Evolutionary conservation across 805 yeast species (phyloP).

Genomic region (Metschnikowia bowlesiae): DNA sequence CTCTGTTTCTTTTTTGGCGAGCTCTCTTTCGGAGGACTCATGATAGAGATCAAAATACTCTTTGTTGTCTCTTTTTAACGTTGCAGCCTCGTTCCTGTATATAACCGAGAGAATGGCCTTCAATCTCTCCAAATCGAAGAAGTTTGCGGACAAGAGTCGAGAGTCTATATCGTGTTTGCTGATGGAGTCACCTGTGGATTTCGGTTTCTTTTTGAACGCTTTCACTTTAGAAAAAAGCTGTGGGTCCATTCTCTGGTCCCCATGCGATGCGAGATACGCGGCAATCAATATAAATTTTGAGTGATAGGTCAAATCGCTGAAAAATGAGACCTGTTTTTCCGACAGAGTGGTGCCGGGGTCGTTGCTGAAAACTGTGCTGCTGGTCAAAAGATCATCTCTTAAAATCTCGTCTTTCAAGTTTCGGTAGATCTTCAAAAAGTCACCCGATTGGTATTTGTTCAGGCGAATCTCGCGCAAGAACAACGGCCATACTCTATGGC

Average conservation of each 20-base stretch:
- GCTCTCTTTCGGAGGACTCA: slow-evolving; percentile 32
- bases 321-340: slow-evolving; percentile 15
- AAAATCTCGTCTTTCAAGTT: slow-evolving; percentile 26
- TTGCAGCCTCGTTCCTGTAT: slow-evolving; percentile 38
- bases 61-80: slow-evolving; percentile 23
- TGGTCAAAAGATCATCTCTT: slow-evolving; percentile 29
- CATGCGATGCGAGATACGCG: slow-evolving; percentile 77
- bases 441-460: slow-evolving; percentile 21
- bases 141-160: slow-evolving; percentile 62
- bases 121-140: slow-evolving; percentile 74
- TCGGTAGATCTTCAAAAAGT: slow-evolving; percentile 33
- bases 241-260: slow-evolving; percentile 65
- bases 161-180: slow-evolving; percentile 49
- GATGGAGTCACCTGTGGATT: slow-evolving; percentile 12
- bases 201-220: slow-evolving; percentile 31
- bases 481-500: slow-evolving; percentile 30
- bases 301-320: slow-evolving; percentile 50
- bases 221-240: slow-evolving; percentile 61
- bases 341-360: slow-evolving; percentile 18
- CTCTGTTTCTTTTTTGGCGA: slow-evolving; percentile 29
- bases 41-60: slow-evolving; percentile 23
- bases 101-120: slow-evolving; percentile 76
- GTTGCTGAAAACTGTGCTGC: slow-evolving; percentile 26
- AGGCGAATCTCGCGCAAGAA: slow-evolving; percentile 25
- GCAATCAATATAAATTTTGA: slow-evolving; percentile 75